Base-by-base conservation (phyloP, 1,139 yeast species). In the Suhomyces bribrorum region DNA sequence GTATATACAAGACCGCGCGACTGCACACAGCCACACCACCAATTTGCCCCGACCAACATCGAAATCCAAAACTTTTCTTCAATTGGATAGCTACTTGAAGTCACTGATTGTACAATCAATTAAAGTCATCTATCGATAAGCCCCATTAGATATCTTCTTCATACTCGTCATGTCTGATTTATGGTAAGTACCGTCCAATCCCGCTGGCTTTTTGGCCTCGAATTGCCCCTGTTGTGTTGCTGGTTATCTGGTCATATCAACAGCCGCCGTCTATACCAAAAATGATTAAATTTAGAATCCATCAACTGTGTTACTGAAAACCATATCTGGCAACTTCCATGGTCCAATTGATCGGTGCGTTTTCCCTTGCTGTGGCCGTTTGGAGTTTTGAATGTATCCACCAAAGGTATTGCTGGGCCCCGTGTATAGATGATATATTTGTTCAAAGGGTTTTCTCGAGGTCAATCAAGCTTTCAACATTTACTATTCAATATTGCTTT, bases 111-210 rank as follows among this genome's bases (percentile, higher is more conserved):
- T 24, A 22, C 31, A 29, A 15, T 38, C 41, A 31, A 26, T 35
- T 32, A 32, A 31, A 25, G 18, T 29, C 38, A 38, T 38, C 42
- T 34, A 38, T 38, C 38, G 36, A 38, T 38, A 36, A 32, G 28
- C 31, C 29, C 20, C 11, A 31, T 34, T 24, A 20, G 34, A 36
- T 17, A 8, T 17, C 31, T 22, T 15, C 29, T 31, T 18, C 31
- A 28, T 9, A 25, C 29, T 22, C 29, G 26, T 31, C 49, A 73
- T 73, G 79, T 73, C 79, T 59, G 80, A 75, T 64, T 74, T 75
- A 69, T 75, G 80, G 80, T 75, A 75, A 57, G 80, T 71, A 42
- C 20, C 14, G 14, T 17, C 23, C 8, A 23, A 22, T 13, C n/a
- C 13, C 22, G 11, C 15, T 16, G 22, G 11, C 8, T 20, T 20